Evolutionary conservation across 352 stramenopile genomes (phyloP).

Genomic region (Phytopythium mirpurense): DNA sequence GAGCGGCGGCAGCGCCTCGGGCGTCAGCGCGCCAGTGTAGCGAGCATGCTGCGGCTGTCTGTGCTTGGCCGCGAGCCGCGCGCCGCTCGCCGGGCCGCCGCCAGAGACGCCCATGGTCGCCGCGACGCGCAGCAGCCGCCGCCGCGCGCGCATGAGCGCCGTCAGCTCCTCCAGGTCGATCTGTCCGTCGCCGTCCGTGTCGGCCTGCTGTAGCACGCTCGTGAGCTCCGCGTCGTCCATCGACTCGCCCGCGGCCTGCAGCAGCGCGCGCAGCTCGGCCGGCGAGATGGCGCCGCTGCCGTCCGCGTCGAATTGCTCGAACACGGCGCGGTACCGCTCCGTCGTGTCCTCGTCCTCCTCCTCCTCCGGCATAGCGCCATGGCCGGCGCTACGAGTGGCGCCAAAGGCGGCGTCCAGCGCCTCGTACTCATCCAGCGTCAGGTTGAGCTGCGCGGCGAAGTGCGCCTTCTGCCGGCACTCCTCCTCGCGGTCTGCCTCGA

Average conservation of each 20-base stretch:
- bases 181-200: slow-evolving; percentile 64
- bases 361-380: too few species aligned
- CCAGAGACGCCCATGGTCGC: slow-evolving; percentile 57
- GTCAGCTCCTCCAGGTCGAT: slow-evolving; percentile 83
- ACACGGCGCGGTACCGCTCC: slow-evolving; percentile 47
- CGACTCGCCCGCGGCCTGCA: slow-evolving; percentile 56
- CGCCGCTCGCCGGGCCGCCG: slow-evolving; percentile 15
- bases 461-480: slow-evolving; percentile 33
- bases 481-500: slow-evolving; percentile 52
- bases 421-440: slow-evolving; percentile 70
- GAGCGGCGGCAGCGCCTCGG: slow-evolving; percentile 44
- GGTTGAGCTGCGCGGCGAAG: slow-evolving; percentile 55
- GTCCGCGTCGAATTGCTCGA: slow-evolving; percentile 74
- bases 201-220: slow-evolving; percentile 53
- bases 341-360: slow-evolving; percentile 27
- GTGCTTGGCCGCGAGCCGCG: neutral
- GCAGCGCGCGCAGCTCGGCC: slow-evolving; percentile 48
- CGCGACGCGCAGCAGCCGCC: slow-evolving; percentile 62
- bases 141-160: slow-evolving; percentile 69
- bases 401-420: slow-evolving; percentile 56
- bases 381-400: too few species aligned
- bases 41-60: neutral
- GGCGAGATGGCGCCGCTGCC: slow-evolving; percentile 74
- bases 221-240: slow-evolving; percentile 77
- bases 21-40: slow-evolving; percentile 1